These are phyloP conservation scores for Sicyos edulis DNA, from an alignment of 306 rosid species.

Conservation along the genomic window DNA sequence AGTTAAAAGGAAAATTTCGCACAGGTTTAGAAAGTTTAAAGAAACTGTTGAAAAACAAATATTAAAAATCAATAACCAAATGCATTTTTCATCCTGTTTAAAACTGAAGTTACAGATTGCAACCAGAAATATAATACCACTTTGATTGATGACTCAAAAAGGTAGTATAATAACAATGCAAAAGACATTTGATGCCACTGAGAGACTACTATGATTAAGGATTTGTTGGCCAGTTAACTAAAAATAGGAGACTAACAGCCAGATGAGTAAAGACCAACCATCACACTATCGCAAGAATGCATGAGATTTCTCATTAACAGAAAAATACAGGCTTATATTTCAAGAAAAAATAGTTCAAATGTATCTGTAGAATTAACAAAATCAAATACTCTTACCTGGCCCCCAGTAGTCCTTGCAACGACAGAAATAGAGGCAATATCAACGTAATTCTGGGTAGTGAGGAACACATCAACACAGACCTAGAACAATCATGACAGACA, in stretches of 20 bases:
- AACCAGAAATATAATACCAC: too few relatives aligned
- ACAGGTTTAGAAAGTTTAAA: neutral
- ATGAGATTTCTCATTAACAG: neutral
- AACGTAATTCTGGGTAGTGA: conserved; percentile 76
- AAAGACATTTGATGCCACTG: neutral
- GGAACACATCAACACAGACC: conserved; percentile 89
- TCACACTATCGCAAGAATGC: neutral
- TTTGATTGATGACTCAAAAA: too few relatives aligned
- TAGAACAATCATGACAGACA: conserved; percentile 34
- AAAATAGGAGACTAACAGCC: conserved; percentile 5
- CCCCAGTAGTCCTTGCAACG: conserved; percentile 90
- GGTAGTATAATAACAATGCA: neutral
- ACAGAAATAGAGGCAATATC: conserved; percentile 89
- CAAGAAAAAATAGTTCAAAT: neutral
- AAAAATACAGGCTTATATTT: neutral
- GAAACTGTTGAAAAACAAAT: too few relatives aligned
- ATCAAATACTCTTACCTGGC: conserved; percentile 57
- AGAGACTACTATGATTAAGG: neutral
- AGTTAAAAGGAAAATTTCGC: neutral
- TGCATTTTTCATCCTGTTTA: neutral
- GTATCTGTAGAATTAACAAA: neutral
- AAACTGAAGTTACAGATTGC: too few relatives aligned
- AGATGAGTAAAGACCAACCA: neutral
- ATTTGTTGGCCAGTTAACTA: neutral
- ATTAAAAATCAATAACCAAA: neutral